phyloP scores from a whole-genome alignment of 2,329 filamentous ascomycete genomes.

The Verruconis gallopava region DNA sequence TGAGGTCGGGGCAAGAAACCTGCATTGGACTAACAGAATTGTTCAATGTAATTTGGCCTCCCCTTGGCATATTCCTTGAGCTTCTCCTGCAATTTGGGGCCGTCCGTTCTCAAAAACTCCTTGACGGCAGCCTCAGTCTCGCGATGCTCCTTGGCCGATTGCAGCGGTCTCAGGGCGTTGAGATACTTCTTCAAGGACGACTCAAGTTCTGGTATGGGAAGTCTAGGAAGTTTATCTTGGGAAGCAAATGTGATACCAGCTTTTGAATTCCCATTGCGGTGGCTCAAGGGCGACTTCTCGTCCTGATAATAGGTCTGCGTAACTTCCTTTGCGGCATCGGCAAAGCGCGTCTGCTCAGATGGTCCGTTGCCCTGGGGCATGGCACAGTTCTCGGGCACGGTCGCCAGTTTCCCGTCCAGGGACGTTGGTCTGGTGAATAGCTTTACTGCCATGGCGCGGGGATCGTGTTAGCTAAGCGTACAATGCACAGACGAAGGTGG shows the following conservation, averaged over 20 bases:
- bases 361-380: conserved; percentile 23
- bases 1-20: neutral
- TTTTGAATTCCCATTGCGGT: conserved; percentile 41
- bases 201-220: conserved; percentile 85
- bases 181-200: conserved; percentile 68
- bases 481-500: conserved; percentile 63
- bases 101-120: conserved; percentile 72
- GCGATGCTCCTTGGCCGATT: conserved; percentile 65
- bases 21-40: conserved; percentile 67
- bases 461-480: conserved; percentile 48
- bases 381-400: conserved; percentile 22
- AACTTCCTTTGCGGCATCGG: conserved; percentile 41
- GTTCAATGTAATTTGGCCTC: conserved; percentile 93
- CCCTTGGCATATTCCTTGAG: conserved; percentile 81
- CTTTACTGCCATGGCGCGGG: conserved; percentile 49
- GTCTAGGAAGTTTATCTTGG: conserved; percentile 78
- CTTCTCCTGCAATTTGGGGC: conserved; percentile 74
- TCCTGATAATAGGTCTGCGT: conserved; percentile 34
- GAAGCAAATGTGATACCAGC: conserved; percentile 77
- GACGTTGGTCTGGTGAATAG: conserved; percentile 61
- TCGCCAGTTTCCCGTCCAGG: conserved; percentile 54
- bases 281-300: conserved; percentile 34
- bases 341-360: conserved; percentile 26
- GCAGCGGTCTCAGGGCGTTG: conserved; percentile 64
- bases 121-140: conserved; percentile 70